Percentiles rank a stretch among this genome's conserved stretches.
These are phyloP conservation scores for Cercophora newfieldiana DNA, from an alignment of 495 filamentous ascomycete genomes.

Conservation along the genomic window DNA sequence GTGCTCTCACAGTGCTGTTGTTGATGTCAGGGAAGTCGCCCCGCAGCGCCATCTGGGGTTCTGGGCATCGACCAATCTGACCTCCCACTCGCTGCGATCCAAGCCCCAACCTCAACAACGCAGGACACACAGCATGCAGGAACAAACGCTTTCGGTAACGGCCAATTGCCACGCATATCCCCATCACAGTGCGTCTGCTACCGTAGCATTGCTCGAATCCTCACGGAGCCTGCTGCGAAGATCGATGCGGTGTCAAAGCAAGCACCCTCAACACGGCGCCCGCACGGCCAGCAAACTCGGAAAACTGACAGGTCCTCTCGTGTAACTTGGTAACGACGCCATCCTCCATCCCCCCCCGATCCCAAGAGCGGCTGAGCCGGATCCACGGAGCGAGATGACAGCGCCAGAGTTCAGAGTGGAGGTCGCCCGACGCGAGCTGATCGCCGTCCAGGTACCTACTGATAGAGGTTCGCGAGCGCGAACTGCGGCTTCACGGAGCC, in stretches of 20 bases:
- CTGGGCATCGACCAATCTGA: background rate
- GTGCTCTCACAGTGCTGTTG: background rate
- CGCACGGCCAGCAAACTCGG: background rate
- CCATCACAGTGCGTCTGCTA: background rate
- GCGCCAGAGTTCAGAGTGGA: background rate
- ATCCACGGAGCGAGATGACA: background rate
- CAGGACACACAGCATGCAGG: constrained; percentile 9
- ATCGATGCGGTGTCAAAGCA: background rate
- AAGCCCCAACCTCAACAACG: background rate
- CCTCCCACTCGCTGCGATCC: background rate
- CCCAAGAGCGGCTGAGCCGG: background rate
- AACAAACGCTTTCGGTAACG: constrained; percentile 13
- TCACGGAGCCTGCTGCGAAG: background rate
- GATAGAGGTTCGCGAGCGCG: background rate
- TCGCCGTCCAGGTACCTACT: background rate
- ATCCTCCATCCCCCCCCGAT: background rate
- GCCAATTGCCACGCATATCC: background rate
- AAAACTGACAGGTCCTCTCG: background rate
- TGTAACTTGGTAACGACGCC: background rate
- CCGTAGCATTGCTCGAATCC: background rate
- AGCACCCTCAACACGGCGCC: background rate
- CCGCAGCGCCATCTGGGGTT: background rate
- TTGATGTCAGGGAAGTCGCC: background rate
- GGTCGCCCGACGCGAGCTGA: background rate
- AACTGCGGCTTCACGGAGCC: background rate